These are phyloP conservation scores for Curvularia sp. DNA, from an alignment of 2,329 filamentous ascomycete species.

Conservation along the genomic window DNA sequence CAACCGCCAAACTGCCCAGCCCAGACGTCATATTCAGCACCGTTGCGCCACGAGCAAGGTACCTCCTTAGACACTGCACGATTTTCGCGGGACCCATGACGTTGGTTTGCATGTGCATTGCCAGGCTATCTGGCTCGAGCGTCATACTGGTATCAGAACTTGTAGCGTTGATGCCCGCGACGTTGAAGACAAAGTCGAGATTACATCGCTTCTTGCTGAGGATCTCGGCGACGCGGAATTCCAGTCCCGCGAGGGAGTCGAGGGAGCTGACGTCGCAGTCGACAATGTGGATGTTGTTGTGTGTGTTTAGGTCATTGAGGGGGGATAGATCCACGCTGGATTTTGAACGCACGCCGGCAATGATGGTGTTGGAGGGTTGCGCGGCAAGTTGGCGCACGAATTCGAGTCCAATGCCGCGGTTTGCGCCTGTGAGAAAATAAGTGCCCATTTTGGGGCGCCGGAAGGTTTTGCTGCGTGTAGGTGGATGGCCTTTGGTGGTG, in stretches of 20 bases:
- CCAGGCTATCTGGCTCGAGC: constrained; percentile 48
- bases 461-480: background rate
- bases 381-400: constrained; percentile 42
- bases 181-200: constrained; percentile 53
- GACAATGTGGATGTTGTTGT: constrained; percentile 49
- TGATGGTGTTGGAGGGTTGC: constrained; percentile 46
- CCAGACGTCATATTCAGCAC: constrained; percentile 49
- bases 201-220: constrained; percentile 45
- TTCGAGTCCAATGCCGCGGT: constrained; percentile 44
- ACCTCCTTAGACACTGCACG: constrained; percentile 48
- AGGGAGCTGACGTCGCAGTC: constrained; percentile 49
- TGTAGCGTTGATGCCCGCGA: constrained; percentile 53
- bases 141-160: constrained; percentile 49
- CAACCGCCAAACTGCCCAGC: constrained; percentile 42
- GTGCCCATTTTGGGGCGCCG: constrained; percentile 34
- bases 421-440: constrained; percentile 44
- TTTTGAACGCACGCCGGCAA: constrained; percentile 51
- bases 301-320: constrained; percentile 33
- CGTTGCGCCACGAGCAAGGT: constrained; percentile 40
- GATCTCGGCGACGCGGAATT: constrained; percentile 45
- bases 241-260: constrained; percentile 45
- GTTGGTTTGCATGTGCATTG: constrained; percentile 55
- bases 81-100: constrained; percentile 58
- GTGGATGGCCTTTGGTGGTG: background rate
- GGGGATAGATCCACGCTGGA: constrained; percentile 35